Percentiles rank a stretch among this genome's conserved stretches.
Conservation (phyloP, 306 rosid genomes). For the Rosa persica region DNA sequence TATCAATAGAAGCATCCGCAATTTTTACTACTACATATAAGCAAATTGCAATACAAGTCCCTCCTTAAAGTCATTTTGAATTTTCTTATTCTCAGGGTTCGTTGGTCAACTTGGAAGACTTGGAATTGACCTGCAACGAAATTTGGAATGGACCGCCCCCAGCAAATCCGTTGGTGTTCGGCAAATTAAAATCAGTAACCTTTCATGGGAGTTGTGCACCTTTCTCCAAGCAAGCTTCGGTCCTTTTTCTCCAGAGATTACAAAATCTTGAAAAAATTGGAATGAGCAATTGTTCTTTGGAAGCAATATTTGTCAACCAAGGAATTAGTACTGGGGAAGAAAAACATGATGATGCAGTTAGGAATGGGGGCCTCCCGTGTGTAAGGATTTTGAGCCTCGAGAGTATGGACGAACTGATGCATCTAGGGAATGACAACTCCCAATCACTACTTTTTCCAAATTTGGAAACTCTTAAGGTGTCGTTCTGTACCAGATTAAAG, state of each 20-base stretch:
- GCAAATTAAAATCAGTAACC: neutral
- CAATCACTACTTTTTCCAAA: neutral
- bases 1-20: too few species aligned
- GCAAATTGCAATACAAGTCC: too few species aligned
- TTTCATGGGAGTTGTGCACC: neutral
- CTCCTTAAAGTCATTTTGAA: neutral
- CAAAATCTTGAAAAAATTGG: neutral
- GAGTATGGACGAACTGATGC: fast-evolving
- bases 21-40: too few species aligned
- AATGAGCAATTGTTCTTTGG: neutral
- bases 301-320: neutral
- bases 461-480: neutral
- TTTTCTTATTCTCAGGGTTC: neutral
- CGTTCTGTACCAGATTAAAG: fast-evolving
- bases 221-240: neutral
- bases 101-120: neutral
- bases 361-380: neutral
- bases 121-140: fast-evolving
- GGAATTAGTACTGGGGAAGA: neutral
- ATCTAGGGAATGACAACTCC: neutral
- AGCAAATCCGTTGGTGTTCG: neutral
- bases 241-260: neutral
- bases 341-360: neutral
- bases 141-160: neutral
- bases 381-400: neutral